phyloP scores from a whole-genome alignment of 2,329 filamentous ascomycete genomes.

The Aspergillus sp. region DNA sequence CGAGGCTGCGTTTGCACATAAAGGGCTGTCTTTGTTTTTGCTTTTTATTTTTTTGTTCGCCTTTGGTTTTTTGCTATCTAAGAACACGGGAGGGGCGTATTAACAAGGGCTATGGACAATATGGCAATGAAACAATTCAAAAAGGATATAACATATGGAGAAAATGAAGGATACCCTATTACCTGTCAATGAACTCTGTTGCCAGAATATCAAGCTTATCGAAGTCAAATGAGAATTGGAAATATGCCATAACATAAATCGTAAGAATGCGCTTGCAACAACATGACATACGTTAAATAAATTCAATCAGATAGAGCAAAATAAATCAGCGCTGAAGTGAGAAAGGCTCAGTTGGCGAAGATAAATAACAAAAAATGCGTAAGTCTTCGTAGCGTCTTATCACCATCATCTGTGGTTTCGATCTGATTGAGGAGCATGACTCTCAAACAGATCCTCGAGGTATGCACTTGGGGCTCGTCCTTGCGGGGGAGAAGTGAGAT shows the following conservation, averaged over 20 bases:
- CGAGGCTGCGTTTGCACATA: constrained; percentile 1
- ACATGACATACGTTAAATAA: no score
- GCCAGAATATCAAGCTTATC: neutral
- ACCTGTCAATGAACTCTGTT: neutral
- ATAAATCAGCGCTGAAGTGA: no score
- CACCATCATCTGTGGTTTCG: neutral
- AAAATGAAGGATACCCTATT: neutral
- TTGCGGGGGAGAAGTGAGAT: constrained; percentile 57
- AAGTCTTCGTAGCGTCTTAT: neutral
- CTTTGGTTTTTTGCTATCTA: no score
- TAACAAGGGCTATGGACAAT: no score
- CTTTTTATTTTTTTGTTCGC: no score
- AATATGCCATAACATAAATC: neutral
- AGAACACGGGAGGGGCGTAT: no score
- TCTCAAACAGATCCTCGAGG: constrained; percentile 83
- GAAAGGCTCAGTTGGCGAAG: no score
- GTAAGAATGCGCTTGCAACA: neutral
- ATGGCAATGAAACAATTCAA: neutral
- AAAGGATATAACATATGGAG: neutral
- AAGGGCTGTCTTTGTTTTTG: no score
- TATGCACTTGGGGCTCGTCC: constrained; percentile 81
- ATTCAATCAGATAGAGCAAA: no score
- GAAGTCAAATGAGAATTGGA: neutral
- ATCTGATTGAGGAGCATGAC: constrained; percentile 44
- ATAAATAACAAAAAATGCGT: no score